Evolutionary conservation across 305 asterid genomes (phyloP).

Genomic region (Ajuga reptans): DNA sequence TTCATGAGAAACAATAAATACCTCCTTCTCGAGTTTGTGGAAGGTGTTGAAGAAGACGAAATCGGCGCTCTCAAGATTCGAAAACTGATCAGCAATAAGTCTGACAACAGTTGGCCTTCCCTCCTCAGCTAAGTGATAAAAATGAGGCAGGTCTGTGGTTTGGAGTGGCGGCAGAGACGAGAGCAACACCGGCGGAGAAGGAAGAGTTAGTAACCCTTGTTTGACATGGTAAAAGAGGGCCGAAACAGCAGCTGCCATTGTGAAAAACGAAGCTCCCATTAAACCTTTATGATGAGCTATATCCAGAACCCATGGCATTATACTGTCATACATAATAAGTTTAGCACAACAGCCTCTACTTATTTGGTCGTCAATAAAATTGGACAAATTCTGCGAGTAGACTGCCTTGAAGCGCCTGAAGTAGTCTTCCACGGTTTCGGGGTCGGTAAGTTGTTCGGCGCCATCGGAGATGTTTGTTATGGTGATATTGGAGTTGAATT

Average conservation of each 20-base stretch:
- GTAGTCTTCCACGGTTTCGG: not conserved
- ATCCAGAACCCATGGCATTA: conserved; percentile 33
- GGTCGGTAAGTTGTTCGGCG: conserved; percentile 4
- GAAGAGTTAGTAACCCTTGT: not conserved
- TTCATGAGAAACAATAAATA: not conserved
- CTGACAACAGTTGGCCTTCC: not conserved
- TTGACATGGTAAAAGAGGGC: conserved; percentile 26
- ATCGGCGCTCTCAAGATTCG: conserved; percentile 33
- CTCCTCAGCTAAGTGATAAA: not conserved
- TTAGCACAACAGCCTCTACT: not conserved
- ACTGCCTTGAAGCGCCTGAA: not conserved
- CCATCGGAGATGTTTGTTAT: conserved; percentile 25
- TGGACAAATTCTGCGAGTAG: not conserved
- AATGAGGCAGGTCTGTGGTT: conserved; percentile 22
- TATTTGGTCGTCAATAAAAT: not conserved
- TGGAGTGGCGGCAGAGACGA: conserved; percentile 23
- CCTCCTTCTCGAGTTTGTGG: conserved; percentile 36
- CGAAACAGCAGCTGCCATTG: conserved; percentile 20
- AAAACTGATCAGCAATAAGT: conserved; percentile 22
- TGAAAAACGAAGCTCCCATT: conserved; percentile 29
- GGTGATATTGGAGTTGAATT: not conserved
- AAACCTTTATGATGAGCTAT: conserved; percentile 27
- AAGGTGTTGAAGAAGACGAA: conserved; percentile 42
- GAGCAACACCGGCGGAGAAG: not conserved
- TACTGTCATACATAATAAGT: conserved; percentile 26